phyloP scores from a whole-genome alignment of 176 grass and related monocot species.

The Leersia perrieri region DNA sequence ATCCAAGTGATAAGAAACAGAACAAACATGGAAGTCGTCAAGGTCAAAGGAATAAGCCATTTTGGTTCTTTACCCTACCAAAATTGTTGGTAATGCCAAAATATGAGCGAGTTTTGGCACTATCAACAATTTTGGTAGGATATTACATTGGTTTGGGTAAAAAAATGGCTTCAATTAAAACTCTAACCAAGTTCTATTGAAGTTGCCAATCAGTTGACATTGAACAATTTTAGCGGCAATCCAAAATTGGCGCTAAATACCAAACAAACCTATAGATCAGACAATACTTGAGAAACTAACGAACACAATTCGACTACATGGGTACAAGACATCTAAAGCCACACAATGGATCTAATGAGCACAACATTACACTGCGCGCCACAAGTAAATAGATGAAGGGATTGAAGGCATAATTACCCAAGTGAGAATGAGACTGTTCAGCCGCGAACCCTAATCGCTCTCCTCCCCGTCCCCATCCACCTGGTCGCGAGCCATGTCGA shows the following conservation, averaged over 20 bases:
- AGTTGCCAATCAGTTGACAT: too few relatives aligned
- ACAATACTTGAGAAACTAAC: not conserved
- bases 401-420: constrained; percentile 21
- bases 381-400: not conserved
- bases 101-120: too few relatives aligned
- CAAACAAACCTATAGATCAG: not conserved
- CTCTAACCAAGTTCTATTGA: too few relatives aligned
- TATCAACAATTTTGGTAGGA: too few relatives aligned
- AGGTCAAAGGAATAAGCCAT: not conserved
- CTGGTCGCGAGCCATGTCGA: constrained; percentile 22
- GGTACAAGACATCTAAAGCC: not conserved
- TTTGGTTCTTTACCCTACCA: too few relatives aligned
- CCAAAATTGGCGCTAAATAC: too few relatives aligned
- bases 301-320: not conserved
- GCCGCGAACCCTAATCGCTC: constrained; percentile 42
- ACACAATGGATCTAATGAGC: not conserved
- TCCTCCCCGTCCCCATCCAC: constrained; percentile 41
- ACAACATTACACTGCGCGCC: not conserved
- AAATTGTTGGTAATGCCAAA: too few relatives aligned
- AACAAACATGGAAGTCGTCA: not conserved
- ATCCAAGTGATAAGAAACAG: not conserved
- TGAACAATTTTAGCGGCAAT: too few relatives aligned
- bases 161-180: too few relatives aligned
- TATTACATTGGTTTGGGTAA: too few relatives aligned
- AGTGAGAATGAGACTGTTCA: not conserved